A percentile compares a stretch with the other conserved stretches of the same genome.
phyloP scores from a whole-genome alignment of 441 rosid species.

The Erodium moschatum region DNA sequence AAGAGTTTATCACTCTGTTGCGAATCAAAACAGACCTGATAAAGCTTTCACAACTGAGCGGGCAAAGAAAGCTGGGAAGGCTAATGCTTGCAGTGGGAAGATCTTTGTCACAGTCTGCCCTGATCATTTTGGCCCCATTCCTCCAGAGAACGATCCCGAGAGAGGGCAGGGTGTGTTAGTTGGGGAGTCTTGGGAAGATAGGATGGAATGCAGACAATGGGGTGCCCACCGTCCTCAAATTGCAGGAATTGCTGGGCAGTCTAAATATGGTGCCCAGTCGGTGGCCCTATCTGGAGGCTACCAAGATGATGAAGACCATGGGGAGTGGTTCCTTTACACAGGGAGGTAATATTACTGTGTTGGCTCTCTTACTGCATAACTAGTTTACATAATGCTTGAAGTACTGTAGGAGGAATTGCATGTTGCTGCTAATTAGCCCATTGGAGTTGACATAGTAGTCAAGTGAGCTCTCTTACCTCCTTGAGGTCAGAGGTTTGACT shows the following conservation, averaged over 20 bases:
- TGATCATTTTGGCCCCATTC: slow-evolving; percentile 80
- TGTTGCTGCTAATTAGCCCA: background rate
- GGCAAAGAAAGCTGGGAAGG: slow-evolving; percentile 57
- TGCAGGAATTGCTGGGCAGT: slow-evolving; percentile 74
- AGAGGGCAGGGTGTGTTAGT: slow-evolving; percentile 70
- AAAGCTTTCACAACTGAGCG: slow-evolving; percentile 66
- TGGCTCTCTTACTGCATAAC: background rate
- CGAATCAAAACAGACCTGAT: slow-evolving; percentile 65
- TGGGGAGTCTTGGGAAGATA: slow-evolving; percentile 67
- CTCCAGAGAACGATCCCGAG: slow-evolving; percentile 59
- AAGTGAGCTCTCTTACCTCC: too few relatives aligned
- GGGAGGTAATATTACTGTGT: slow-evolving; percentile 49
- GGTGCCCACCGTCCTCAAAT: slow-evolving; percentile 78
- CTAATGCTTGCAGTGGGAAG: slow-evolving; percentile 76
- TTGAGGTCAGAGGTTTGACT: too few relatives aligned
- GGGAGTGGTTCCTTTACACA: slow-evolving; percentile 87
- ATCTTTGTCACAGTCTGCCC: slow-evolving; percentile 57
- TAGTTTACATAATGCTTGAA: background rate
- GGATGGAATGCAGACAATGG: slow-evolving; percentile 65
- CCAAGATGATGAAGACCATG: slow-evolving; percentile 78
- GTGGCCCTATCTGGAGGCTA: slow-evolving; percentile 86
- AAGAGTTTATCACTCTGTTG: slow-evolving; percentile 16
- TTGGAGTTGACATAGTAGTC: too few relatives aligned
- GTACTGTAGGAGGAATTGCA: background rate
- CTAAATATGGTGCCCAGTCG: slow-evolving; percentile 61